These are phyloP conservation scores for Lentinula edodes DNA, from an alignment of 768 basidiomycete genomes.

Conservation along the genomic window DNA sequence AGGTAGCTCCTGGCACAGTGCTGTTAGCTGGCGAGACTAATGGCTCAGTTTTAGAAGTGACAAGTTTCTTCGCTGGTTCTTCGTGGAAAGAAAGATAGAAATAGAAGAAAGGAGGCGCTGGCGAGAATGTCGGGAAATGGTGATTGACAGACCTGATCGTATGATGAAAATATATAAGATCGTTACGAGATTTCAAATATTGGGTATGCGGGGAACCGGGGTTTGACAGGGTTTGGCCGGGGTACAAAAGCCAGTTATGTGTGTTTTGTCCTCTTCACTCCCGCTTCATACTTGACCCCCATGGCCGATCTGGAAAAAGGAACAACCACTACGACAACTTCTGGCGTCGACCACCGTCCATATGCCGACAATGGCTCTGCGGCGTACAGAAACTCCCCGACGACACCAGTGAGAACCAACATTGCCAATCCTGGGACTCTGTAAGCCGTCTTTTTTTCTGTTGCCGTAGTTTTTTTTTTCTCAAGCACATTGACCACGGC, in stretches of 20 bases:
- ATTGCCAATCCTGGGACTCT: slow-evolving; percentile 61
- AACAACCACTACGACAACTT: slow-evolving; percentile 20
- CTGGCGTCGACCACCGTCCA: slow-evolving; percentile 2
- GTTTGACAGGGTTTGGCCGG: neutral
- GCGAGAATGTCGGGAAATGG: neutral
- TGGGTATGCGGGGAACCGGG: neutral
- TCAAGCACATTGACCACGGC: neutral
- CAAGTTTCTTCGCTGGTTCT: no score
- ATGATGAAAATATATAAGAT: neutral
- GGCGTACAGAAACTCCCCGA: slow-evolving; percentile 17
- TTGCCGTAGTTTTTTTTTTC: neutral
- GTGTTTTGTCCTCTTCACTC: neutral
- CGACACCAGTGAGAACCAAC: slow-evolving; percentile 17
- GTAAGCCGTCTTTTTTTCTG: slow-evolving; percentile 22
- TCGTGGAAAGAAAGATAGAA: no score
- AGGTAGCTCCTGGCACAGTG: no score
- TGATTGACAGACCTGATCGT: neutral
- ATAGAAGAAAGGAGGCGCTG: neutral
- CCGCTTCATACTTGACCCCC: neutral
- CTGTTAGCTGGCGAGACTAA: no score
- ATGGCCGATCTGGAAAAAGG: slow-evolving; percentile 32
- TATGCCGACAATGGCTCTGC: slow-evolving; percentile 14
- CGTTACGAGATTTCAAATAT: neutral
- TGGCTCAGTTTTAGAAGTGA: no score
- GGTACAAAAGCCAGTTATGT: neutral